These are phyloP conservation scores for Pichia sp. DNA, from an alignment of 1,139 yeast species.

Conservation along the genomic window DNA sequence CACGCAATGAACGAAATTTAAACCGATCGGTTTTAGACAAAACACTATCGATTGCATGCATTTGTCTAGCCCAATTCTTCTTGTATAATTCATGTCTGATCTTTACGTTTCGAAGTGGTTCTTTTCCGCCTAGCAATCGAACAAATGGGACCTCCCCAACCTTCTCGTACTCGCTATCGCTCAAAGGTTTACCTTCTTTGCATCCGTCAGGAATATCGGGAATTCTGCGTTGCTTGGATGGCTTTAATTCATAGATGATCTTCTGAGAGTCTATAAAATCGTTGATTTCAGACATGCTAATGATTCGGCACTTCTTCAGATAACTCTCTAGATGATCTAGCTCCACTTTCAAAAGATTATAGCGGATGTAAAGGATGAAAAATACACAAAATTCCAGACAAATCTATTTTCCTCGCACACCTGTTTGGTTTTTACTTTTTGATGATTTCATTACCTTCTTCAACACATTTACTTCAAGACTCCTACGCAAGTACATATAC, in stretches of 20 bases:
- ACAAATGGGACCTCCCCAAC: conserved; percentile 34
- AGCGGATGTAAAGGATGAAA: no score
- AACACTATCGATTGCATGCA: conserved; percentile 36
- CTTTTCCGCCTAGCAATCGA: conserved; percentile 39
- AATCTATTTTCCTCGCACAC: background rate
- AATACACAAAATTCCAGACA: no score
- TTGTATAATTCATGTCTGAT: conserved; percentile 40
- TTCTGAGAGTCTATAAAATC: conserved; percentile 30
- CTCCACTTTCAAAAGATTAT: no score
- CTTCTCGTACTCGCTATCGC: conserved; percentile 11
- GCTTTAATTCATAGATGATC: conserved; percentile 27
- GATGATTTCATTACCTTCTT: background rate
- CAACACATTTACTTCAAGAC: no score
- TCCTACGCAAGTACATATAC: no score
- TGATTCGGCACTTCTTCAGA: no score
- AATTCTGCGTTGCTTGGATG: conserved; percentile 1
- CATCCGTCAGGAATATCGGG: conserved; percentile 8
- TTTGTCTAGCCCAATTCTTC: conserved; percentile 40
- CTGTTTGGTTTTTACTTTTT: background rate
- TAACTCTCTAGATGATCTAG: no score
- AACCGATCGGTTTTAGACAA: conserved; percentile 39
- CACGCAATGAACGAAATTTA: conserved; percentile 35
- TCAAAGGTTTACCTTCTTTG: conserved; percentile 23
- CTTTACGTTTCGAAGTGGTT: conserved; percentile 35
- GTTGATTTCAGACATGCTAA: background rate